These are phyloP conservation scores for Retiboletus flavoniger DNA, from an alignment of 1,284 basidiomycete genomes.

Conservation along the genomic window DNA sequence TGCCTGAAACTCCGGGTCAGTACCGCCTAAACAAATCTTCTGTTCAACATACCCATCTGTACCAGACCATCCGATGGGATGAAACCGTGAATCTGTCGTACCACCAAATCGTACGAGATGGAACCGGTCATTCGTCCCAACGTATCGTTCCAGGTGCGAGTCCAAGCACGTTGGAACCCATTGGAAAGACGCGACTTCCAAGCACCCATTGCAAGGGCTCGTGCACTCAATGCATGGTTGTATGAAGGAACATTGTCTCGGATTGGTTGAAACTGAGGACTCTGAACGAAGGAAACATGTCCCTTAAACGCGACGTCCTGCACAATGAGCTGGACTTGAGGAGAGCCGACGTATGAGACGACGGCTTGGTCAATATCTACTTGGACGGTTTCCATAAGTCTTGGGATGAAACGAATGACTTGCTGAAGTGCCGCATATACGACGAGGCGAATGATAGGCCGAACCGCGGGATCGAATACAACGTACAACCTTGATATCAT, in stretches of 20 bases:
- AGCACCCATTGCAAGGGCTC: slow-evolving; percentile 48
- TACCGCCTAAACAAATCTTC: not conserved
- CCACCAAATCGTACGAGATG: slow-evolving; percentile 49
- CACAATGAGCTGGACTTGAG: slow-evolving; percentile 49
- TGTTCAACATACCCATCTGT: slow-evolving; percentile 31
- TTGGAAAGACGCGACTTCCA: slow-evolving; percentile 60
- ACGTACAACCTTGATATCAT: slow-evolving; percentile 43
- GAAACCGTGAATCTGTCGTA: slow-evolving; percentile 50
- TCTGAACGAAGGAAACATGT: slow-evolving; percentile 52
- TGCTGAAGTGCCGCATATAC: slow-evolving; percentile 56
- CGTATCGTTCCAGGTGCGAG: slow-evolving; percentile 64
- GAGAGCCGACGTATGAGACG: slow-evolving; percentile 49
- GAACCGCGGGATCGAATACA: slow-evolving; percentile 55
- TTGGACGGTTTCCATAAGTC: slow-evolving; percentile 60
- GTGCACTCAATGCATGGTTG: slow-evolving; percentile 35
- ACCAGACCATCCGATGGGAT: slow-evolving; percentile 22
- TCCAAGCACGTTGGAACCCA: slow-evolving; percentile 61
- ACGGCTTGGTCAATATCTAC: slow-evolving; percentile 60
- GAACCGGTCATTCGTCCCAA: slow-evolving; percentile 61
- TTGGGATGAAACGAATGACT: slow-evolving; percentile 61
- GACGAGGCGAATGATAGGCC: slow-evolving; percentile 57
- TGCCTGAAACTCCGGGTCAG: slow-evolving; percentile 12
- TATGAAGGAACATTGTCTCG: slow-evolving; percentile 26
- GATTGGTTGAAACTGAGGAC: slow-evolving; percentile 38
- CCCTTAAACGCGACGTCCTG: slow-evolving; percentile 54